Conservation (phyloP, 2,329 filamentous ascomycete genomes). For the Lachnellula subtilissima region DNA sequence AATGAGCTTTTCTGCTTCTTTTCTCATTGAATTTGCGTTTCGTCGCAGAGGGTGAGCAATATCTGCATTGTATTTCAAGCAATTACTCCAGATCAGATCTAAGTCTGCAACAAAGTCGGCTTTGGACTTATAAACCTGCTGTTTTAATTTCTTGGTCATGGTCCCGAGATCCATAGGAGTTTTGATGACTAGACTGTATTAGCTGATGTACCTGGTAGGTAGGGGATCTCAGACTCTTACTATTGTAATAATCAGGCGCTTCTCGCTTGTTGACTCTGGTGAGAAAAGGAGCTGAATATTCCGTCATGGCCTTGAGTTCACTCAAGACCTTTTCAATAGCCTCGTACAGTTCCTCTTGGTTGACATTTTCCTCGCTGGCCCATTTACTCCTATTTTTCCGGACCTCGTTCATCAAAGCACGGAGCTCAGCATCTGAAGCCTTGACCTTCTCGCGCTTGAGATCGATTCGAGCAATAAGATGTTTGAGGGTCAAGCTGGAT, state of each 20-base stretch:
- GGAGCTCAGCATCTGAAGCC: conserved; percentile 87
- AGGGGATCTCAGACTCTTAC: conserved; percentile 48
- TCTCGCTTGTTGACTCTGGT: conserved; percentile 95
- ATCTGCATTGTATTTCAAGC: conserved; percentile 90
- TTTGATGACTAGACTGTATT: conserved; percentile 72
- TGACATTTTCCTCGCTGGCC: conserved; percentile 96
- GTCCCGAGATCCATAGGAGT: conserved; percentile 95
- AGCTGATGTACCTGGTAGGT: conserved; percentile 7
- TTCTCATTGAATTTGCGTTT: conserved; percentile 94
- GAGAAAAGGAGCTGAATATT: conserved; percentile 94
- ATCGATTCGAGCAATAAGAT: conserved; percentile 93
- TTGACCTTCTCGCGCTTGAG: conserved; percentile 84
- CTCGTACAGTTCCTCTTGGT: conserved; percentile 97
- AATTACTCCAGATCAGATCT: conserved; percentile 96
- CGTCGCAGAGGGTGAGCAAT: conserved; percentile 81
- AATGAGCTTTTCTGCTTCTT: conserved; percentile 94
- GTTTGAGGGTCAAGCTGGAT: conserved; percentile 92
- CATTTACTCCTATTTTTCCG: conserved; percentile 98
- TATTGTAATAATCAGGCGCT: conserved; percentile 88
- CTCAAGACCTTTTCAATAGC: conserved; percentile 94
- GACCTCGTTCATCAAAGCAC: conserved; percentile 93
- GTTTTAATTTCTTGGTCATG: conserved; percentile 97
- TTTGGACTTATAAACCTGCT: conserved; percentile 77
- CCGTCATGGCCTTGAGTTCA: conserved; percentile 93
- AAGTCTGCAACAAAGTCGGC: conserved; percentile 91